A percentile compares a stretch with the other conserved stretches of the same genome.
Evolutionary conservation across 2,329 filamentous ascomycete genomes (phyloP).

Genomic region (Alternaria tenuissima): DNA sequence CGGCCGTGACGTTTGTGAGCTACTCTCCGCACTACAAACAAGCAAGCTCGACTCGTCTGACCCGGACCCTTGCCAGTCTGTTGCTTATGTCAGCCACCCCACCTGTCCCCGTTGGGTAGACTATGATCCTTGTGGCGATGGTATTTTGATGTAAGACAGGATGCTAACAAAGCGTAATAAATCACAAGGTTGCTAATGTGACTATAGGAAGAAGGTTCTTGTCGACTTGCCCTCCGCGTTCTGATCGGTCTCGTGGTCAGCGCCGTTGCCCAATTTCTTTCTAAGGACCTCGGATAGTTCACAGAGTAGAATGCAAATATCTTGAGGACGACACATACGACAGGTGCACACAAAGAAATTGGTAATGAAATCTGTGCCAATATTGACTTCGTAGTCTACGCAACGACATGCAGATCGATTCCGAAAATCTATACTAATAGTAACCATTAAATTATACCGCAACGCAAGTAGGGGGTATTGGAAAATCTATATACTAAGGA

Average conservation of each 20-base stretch:
- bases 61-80: slow-evolving; percentile 9
- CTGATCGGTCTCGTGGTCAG: background rate
- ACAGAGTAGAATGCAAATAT: background rate
- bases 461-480: background rate
- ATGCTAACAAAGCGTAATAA: background rate
- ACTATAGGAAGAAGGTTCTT: too few species aligned
- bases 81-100: slow-evolving; percentile 10
- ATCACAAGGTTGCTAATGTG: background rate
- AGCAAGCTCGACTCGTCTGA: slow-evolving; percentile 20
- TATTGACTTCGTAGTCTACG: background rate
- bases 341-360: background rate
- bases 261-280: too few species aligned
- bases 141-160: background rate
- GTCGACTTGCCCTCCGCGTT: background rate
- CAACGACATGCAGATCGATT: background rate
- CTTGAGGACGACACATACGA: background rate
- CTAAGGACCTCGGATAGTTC: too few species aligned
- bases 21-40: slow-evolving; percentile 17
- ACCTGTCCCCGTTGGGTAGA: slow-evolving; percentile 6
- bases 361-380: background rate
- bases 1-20: slow-evolving; percentile 18
- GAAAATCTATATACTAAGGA: slow-evolving; percentile 7
- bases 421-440: background rate
- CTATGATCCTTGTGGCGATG: background rate
- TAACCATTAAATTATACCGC: background rate